Evolutionary conservation across 225 moss, liverwort and hornwort genomes (phyloP), one percentile per base, ranked within the genome.

Genomic region (Pseudisothecium myosuroides): DNA sequence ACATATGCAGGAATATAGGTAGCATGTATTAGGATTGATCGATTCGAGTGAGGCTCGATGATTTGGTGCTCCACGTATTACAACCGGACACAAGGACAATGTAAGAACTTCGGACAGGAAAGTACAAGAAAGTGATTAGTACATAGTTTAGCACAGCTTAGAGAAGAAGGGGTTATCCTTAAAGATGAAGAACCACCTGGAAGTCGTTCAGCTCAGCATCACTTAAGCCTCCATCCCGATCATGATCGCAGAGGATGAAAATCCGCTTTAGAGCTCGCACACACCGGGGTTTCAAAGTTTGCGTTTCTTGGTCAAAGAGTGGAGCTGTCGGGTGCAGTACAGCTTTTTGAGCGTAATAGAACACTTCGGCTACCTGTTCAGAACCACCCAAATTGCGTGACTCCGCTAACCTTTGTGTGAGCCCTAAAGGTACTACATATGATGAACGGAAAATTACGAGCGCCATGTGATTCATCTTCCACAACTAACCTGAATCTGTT

Each of bases 171-270:
- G n/a, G 60, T 37, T 81, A 84, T 84, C 61, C 31, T 60, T 29
- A 14, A 61, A 81, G 49, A 87, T 69, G 76, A 63, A 80, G 32
- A 80, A 92, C 68, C 65, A 97, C 97, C 97, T 97, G 97, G 85
- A 97, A 97, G 41, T 97, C 97, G 89, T 97, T 97, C 90, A 97
- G 88, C 92, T 97, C 97, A 47, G 94, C 93, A 93, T 97, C 97
- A 89, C 95, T 97, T 39, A 97, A 93, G 63, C 96, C 97, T 88
- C 95, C 96, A 88, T 97, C 97, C 88, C 96, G 89, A 89, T 91
- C 89, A 76, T 87, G 91, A 89, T 91, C 91, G 75, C 91, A 91
- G 27, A 91, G 87, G 86, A 96, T 93, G 77, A 97, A 97, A 90
- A 97, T 97, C 78, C 97, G 93, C 89, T 97, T 97, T n/a, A 97